phyloP scores from a whole-genome alignment of 768 basidiomycete genomes.

The Chiua virens region DNA sequence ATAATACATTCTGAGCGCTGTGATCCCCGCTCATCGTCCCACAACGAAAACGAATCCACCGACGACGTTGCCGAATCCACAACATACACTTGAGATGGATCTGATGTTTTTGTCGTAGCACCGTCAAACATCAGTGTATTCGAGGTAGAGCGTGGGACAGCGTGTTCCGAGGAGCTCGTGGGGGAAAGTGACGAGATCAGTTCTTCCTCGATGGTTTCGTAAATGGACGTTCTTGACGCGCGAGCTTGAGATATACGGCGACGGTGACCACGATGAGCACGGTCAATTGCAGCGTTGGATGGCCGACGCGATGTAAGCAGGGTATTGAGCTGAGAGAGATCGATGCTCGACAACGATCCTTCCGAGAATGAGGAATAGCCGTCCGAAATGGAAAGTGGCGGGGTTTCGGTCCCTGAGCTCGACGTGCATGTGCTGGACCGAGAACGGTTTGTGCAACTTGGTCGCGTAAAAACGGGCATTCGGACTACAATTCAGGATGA shows the following conservation, averaged over 20 bases:
- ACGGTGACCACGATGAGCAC: constrained; percentile 51
- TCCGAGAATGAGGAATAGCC: constrained; percentile 64
- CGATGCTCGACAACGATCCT: constrained; percentile 77
- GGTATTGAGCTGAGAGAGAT: constrained; percentile 59
- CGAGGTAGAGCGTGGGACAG: constrained; percentile 22
- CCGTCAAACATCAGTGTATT: constrained; percentile 25
- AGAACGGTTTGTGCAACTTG: constrained; percentile 48
- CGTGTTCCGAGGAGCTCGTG: constrained; percentile 25
- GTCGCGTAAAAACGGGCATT: constrained; percentile 63
- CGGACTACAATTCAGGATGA: constrained; percentile 35
- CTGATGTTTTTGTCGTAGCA: constrained; percentile 23
- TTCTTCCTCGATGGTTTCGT: constrained; percentile 82
- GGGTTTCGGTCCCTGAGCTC: constrained; percentile 68
- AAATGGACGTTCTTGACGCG: constrained; percentile 65
- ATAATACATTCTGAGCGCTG: constrained; percentile 64
- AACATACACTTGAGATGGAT: constrained; percentile 47
- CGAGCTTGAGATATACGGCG: constrained; percentile 66
- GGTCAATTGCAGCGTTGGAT: constrained; percentile 41
- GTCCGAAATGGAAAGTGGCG: constrained; percentile 68
- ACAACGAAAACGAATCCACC: constrained; percentile 44
- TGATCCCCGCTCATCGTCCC: constrained; percentile 70
- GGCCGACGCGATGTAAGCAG: constrained; percentile 54
- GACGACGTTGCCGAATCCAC: constrained; percentile 57
- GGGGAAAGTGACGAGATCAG: constrained; percentile 34
- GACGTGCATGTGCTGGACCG: constrained; percentile 70